Percentiles rank a stretch among this genome's conserved stretches.
Conservation (phyloP, 2,329 filamentous ascomycete species). For the Xylariaceae sp. region DNA sequence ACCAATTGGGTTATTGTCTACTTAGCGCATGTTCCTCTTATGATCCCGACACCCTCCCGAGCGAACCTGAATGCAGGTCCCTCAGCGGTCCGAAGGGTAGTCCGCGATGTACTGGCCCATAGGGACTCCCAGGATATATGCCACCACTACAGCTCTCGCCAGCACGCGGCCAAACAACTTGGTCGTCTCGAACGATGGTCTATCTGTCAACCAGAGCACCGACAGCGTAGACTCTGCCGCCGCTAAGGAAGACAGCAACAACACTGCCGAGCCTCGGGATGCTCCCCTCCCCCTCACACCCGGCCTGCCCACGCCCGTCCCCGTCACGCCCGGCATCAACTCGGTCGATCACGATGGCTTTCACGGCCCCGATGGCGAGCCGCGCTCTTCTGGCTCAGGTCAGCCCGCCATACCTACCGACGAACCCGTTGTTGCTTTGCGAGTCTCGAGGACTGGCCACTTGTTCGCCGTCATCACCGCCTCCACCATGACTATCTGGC, state of each 20-base stretch:
- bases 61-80: constrained; percentile 33
- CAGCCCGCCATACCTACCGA: constrained; percentile 43
- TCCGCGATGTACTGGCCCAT: constrained; percentile 85
- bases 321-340: constrained; percentile 56
- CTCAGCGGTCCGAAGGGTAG: constrained; percentile 27
- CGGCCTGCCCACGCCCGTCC: constrained; percentile 52
- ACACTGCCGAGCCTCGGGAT: constrained; percentile 28
- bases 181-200: constrained; percentile 61
- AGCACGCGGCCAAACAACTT: constrained; percentile 46
- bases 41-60: constrained; percentile 2
- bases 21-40: not conserved
- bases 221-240: constrained; percentile 27
- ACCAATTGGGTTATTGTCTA: not conserved
- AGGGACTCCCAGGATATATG: constrained; percentile 79
- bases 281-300: constrained; percentile 33
- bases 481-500: constrained; percentile 90
- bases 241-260: constrained; percentile 25
- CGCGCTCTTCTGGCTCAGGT: constrained; percentile 27
- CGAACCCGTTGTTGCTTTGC: constrained; percentile 70
- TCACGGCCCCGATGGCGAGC: constrained; percentile 26
- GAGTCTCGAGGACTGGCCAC: constrained; percentile 75
- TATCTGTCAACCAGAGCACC: constrained; percentile 38
- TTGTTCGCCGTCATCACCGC: constrained; percentile 83
- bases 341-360: constrained; percentile 56
- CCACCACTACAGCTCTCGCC: constrained; percentile 66